Evolutionary conservation across 2,329 filamentous ascomycete species (phyloP), one percentile per base, ranked within the genome.

Genomic region (Fusarium metavorans): DNA sequence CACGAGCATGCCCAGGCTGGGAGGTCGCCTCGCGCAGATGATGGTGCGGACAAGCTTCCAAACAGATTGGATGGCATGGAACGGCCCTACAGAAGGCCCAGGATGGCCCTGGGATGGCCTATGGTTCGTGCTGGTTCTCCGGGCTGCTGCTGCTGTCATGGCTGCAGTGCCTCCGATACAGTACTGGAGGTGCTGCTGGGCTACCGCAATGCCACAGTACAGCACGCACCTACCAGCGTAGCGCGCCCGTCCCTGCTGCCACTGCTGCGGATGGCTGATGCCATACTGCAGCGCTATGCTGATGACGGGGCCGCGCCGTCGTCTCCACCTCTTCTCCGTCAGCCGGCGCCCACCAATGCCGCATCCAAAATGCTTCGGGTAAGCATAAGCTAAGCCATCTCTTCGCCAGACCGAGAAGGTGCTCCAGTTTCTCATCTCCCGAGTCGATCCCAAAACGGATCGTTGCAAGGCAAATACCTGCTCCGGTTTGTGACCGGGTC

Each of bases 351-450:
- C 67, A 66, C 71, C 69, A 75, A 66, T 76, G 71, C 74, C 73
- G 74, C 75, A 66, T 58, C 72, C 74, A 73, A 75, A 69, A 71
- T 70, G 66, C 70, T 73, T 74, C 69, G 71, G 76, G 76, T 78
- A 78, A 78, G 74, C 76, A 78, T 78, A 76, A 79, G 75, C 77
- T 76, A 77, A 78, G 70, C 65, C 34, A 56, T 65, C 67, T 72
- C 61, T 70, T 77, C 45, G 63, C 72, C 68, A 77, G 67, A 66
- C 66, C 59, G 70, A 75, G 68, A 70, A 70, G 68, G 68, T 65
- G 68, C 70, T 71, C 73, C 62, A 70, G 66, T 60, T 67, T 64
- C 60, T 77, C 75, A 76, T 78, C 74, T 77, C 75, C 67, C 69
- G 72, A 72, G 68, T 68, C 62, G 68, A 72, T 65, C 68, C 69